Evolutionary conservation across 768 basidiomycete species (phyloP).

Genomic region (Asterophora parasitica): DNA sequence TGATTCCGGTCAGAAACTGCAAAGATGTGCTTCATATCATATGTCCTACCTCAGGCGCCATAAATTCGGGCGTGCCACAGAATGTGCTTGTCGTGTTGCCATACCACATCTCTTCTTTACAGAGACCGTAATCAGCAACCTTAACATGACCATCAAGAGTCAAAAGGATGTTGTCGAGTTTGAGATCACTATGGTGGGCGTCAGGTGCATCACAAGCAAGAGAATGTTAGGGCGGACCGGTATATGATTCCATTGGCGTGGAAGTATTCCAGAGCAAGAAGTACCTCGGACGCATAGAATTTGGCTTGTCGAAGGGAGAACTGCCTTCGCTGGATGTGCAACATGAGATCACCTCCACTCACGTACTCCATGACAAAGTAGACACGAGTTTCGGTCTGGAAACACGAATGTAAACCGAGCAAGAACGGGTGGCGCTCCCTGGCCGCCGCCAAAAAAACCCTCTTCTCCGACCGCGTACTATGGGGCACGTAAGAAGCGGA

Average conservation of each 20-base stretch:
- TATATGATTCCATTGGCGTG: conserved; percentile 99
- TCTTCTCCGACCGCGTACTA: conserved; percentile 98
- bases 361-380: conserved; percentile 99
- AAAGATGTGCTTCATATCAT: neutral
- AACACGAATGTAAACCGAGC: conserved; percentile 95
- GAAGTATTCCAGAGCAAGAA: conserved; percentile 96
- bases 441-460: conserved; percentile 96
- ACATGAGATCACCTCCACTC: conserved; percentile 97
- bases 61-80: conserved; percentile 99
- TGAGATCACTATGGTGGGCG: conserved; percentile 68
- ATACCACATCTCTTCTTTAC: conserved; percentile 99
- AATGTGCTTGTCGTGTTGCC: conserved; percentile 97
- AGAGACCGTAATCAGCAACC: conserved; percentile 97
- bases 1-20: neutral
- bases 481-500: conserved; percentile 13
- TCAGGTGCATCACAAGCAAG: conserved; percentile 1
- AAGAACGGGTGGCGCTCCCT: conserved; percentile 96
- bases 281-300: conserved; percentile 96
- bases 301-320: conserved; percentile 98
- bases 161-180: conserved; percentile 95
- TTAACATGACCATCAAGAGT: conserved; percentile 98
- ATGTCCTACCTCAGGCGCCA: conserved; percentile 89
- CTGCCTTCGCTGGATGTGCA: conserved; percentile 98
- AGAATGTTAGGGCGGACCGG: conserved; percentile 50
- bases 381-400: conserved; percentile 98